Percentiles rank a stretch among this genome's conserved stretches.
Evolutionary conservation across 306 rosid species (phyloP).

Genomic region (Sechiopsis laciniata): DNA sequence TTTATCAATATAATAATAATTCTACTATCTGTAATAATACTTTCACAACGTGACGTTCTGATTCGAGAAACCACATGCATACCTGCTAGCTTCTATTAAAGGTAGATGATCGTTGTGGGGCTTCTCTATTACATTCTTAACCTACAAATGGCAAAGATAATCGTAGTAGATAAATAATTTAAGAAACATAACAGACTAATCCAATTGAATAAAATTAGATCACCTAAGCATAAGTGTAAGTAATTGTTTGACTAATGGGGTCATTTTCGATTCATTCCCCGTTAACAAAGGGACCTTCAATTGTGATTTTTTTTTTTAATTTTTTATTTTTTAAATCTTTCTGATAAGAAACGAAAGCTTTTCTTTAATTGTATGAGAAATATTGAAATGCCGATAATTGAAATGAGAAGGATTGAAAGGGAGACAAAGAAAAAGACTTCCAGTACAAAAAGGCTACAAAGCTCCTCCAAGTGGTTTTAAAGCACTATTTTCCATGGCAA

Average conservation of each 20-base stretch:
- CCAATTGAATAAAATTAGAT: background rate
- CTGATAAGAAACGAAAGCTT: background rate
- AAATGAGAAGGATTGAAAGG: background rate
- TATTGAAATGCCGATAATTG: no score
- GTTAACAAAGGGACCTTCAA: no score
- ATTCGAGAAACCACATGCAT: constrained; percentile 18
- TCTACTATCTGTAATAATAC: background rate
- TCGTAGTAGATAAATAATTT: constrained; percentile 1
- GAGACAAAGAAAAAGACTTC: background rate
- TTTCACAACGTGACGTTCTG: background rate
- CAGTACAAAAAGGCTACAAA: background rate
- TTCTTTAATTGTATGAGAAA: background rate
- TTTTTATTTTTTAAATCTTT: no score
- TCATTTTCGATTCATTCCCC: background rate
- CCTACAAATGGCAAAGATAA: constrained; percentile 55
- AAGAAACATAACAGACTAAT: background rate
- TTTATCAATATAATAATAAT: no score
- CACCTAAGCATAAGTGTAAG: background rate
- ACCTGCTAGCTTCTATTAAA: constrained; percentile 97
- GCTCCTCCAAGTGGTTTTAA: background rate
- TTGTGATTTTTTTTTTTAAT: no score
- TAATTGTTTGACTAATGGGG: background rate
- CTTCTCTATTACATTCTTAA: constrained; percentile 91
- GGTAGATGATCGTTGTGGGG: constrained; percentile 93
- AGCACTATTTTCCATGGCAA: no score